A percentile compares a stretch with the other conserved stretches of the same genome.
Evolutionary conservation across 2,329 filamentous ascomycete species (phyloP).

Genomic region (Claviceps africana): DNA sequence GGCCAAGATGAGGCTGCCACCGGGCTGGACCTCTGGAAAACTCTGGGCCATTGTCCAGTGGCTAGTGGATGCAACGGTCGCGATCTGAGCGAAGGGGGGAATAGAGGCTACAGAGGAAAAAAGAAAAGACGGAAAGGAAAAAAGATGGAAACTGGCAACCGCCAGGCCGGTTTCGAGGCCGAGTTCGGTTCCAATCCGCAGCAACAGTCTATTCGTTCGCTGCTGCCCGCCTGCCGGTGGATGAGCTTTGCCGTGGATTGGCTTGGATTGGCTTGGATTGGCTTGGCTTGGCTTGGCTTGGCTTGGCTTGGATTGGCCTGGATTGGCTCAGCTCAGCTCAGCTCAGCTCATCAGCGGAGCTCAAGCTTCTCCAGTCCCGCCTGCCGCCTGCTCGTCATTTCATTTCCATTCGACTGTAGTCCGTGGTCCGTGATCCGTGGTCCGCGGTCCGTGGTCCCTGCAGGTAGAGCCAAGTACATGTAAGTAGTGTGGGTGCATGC

Average conservation of each 20-base stretch:
- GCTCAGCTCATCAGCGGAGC: neutral
- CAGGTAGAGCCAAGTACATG: too few relatives aligned
- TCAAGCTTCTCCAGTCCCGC: neutral
- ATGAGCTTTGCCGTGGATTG: too few relatives aligned
- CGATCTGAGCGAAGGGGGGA: neutral
- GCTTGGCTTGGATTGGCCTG: too few relatives aligned
- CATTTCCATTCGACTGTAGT: too few relatives aligned
- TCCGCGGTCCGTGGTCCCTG: too few relatives aligned
- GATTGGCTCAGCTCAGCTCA: neutral
- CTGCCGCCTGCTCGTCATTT: neutral
- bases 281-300: too few relatives aligned
- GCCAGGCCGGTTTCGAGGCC: neutral
- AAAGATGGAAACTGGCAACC: too few relatives aligned
- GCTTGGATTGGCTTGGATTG: too few relatives aligned
- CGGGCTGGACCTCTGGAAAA: constrained; percentile 74
- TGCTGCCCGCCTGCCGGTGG: too few relatives aligned
- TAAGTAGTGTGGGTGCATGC: too few relatives aligned
- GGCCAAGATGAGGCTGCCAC: constrained; percentile 84
- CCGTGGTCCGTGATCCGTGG: too few relatives aligned
- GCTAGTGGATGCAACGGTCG: constrained; percentile 2
- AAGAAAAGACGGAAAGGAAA: neutral
- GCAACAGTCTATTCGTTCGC: too few relatives aligned
- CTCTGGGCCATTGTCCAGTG: constrained; percentile 25
- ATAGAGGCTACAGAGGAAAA: neutral
- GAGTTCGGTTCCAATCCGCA: neutral